Evolutionary conservation across 2,329 filamentous ascomycete species (phyloP).

Genomic region (Ceratocystis destructans): DNA sequence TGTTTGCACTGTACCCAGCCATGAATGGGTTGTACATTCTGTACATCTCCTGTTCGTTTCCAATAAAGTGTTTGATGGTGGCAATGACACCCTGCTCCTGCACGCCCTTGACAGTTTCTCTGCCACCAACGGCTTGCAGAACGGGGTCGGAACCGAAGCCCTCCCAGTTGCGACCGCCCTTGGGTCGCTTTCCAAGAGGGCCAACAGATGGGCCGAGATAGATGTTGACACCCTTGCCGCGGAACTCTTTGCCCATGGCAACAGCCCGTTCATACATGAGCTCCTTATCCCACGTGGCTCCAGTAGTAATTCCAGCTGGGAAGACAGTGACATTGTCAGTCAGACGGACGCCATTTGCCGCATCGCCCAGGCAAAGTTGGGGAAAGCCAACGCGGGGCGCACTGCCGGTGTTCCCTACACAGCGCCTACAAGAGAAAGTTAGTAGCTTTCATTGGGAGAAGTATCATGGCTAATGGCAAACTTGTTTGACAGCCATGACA

Average conservation of each 20-base stretch:
- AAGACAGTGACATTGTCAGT: slow-evolving; percentile 65
- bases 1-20: slow-evolving; percentile 53
- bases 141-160: slow-evolving; percentile 58
- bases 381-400: slow-evolving; percentile 57
- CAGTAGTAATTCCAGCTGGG: slow-evolving; percentile 63
- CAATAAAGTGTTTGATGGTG: slow-evolving; percentile 43
- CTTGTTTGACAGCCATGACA: not conserved
- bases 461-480: not conserved
- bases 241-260: slow-evolving; percentile 56
- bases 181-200: slow-evolving; percentile 56
- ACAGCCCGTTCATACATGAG: slow-evolving; percentile 55
- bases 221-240: slow-evolving; percentile 59
- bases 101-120: slow-evolving; percentile 63
- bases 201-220: slow-evolving; percentile 59
- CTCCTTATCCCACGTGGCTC: slow-evolving; percentile 61
- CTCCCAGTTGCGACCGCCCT: slow-evolving; percentile 64
- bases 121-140: slow-evolving; percentile 62
- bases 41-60: slow-evolving; percentile 50
- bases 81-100: slow-evolving; percentile 45
- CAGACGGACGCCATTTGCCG: slow-evolving; percentile 56
- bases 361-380: slow-evolving; percentile 58
- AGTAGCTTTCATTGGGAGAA: not conserved
- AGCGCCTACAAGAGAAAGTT: slow-evolving; percentile 34
- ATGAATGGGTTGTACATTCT: slow-evolving; percentile 42
- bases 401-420: slow-evolving; percentile 64